Percentiles rank a stretch among this genome's conserved stretches.
Evolutionary conservation across 345 rosid species (phyloP).

Genomic region (Boechera stricta): DNA sequence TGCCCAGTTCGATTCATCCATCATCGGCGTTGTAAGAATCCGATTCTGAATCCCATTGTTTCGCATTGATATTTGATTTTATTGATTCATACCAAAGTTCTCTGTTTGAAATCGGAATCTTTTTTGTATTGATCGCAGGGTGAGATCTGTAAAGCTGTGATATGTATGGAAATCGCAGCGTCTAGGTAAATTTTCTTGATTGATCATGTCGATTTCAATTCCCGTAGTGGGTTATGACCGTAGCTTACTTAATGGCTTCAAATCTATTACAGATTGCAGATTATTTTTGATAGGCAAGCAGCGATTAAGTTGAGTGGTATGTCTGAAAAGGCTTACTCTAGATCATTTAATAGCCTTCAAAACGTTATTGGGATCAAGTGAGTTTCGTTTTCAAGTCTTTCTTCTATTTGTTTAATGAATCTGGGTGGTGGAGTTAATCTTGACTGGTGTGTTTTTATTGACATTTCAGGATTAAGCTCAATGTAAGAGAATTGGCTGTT

Average conservation of each 20-base stretch:
- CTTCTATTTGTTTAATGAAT: not conserved
- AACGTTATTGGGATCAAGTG: slow-evolving; percentile 85
- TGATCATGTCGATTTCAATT: not conserved
- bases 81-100: not conserved
- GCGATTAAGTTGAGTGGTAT: slow-evolving; percentile 84
- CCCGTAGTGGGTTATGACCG: not conserved
- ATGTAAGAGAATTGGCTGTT: slow-evolving; percentile 77
- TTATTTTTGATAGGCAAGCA: slow-evolving; percentile 70
- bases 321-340: slow-evolving; percentile 85
- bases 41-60: not conserved
- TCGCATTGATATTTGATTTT: not conserved
- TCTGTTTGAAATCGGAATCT: not conserved
- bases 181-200: slow-evolving; percentile 52
- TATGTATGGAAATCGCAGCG: slow-evolving; percentile 90
- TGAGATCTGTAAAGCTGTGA: slow-evolving; percentile 87
- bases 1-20: slow-evolving; percentile 87
- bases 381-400: slow-evolving; percentile 31
- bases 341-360: slow-evolving; percentile 81
- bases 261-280: slow-evolving; percentile 54
- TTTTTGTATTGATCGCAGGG: slow-evolving; percentile 55
- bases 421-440: not conserved
- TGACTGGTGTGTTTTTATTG: slow-evolving; percentile 5
- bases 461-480: slow-evolving; percentile 63
- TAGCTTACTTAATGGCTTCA: not conserved
- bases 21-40: slow-evolving; percentile 78